phyloP scores from a whole-genome alignment of 2,329 filamentous ascomycete species.

The Trichoderma atroviride region DNA sequence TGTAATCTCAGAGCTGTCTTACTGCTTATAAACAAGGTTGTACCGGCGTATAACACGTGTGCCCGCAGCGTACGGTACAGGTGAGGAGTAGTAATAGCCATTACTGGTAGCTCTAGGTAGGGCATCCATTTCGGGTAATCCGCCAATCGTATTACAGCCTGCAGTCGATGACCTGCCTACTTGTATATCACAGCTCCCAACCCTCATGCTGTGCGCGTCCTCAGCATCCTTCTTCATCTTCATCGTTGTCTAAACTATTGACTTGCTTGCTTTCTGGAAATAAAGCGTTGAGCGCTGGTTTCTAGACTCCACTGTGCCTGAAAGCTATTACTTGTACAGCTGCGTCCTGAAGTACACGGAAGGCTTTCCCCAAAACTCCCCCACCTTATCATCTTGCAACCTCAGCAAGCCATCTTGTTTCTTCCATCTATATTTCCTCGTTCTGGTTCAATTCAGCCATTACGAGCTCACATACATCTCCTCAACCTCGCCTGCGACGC shows the following conservation, averaged over 20 bases:
- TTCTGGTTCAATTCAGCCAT: background rate
- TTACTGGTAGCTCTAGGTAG: conserved; percentile 3
- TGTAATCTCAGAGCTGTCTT: conserved; percentile 28
- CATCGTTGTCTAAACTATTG: background rate
- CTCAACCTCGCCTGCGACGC: conserved; percentile 25
- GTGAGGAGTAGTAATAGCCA: background rate
- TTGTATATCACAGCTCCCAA: conserved; percentile 6
- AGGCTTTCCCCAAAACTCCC: background rate
- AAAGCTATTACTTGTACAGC: background rate
- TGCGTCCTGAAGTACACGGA: background rate
- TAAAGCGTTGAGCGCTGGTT: conserved; percentile 18
- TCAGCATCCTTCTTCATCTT: background rate
- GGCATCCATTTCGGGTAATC: conserved; percentile 13
- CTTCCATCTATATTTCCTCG: background rate
- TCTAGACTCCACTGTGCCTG: conserved; percentile 29
- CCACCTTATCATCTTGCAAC: conserved; percentile 2
- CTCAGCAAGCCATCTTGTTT: background rate
- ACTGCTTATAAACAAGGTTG: conserved; percentile 27
- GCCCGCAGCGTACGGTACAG: conserved; percentile 1
- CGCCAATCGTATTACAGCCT: background rate
- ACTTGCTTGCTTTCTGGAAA: background rate
- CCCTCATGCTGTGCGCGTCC: background rate
- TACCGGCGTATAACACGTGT: conserved; percentile 15
- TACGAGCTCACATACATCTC: background rate
- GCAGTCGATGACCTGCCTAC: background rate